Evolutionary conservation across 2,329 filamentous ascomycete genomes (phyloP).

Genomic region (Cladosporium halotolerans): DNA sequence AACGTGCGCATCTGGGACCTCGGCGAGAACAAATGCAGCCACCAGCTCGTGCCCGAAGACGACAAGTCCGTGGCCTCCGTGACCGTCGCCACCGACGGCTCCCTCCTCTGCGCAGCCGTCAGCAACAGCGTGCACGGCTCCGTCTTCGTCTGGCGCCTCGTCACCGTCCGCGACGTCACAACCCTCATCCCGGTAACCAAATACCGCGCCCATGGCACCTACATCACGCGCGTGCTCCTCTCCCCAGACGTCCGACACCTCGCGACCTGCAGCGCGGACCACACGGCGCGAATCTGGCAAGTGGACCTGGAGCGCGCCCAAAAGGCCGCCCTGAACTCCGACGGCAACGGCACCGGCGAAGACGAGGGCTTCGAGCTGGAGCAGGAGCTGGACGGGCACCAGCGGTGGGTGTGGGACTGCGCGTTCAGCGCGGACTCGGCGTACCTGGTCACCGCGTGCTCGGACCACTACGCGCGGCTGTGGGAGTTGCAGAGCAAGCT

Average conservation of each 20-base stretch:
- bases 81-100: conserved; percentile 90
- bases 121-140: conserved; percentile 87
- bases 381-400: conserved; percentile 81
- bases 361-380: conserved; percentile 61
- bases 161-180: conserved; percentile 75
- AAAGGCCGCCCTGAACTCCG: conserved; percentile 14
- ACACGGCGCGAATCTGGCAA: conserved; percentile 94
- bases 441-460: conserved; percentile 88
- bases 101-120: conserved; percentile 69
- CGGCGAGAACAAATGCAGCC: conserved; percentile 92
- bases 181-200: conserved; percentile 80
- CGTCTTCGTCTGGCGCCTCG: conserved; percentile 93
- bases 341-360: conserved; percentile 12
- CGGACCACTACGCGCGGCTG: conserved; percentile 83
- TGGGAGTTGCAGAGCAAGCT: conserved; percentile 84
- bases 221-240: conserved; percentile 84
- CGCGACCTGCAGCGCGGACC: conserved; percentile 88
- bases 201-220: conserved; percentile 85
- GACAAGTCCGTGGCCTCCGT: conserved; percentile 91
- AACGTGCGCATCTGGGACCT: conserved; percentile 95
- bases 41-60: conserved; percentile 93
- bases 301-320: conserved; percentile 55
- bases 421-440: conserved; percentile 90
- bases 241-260: conserved; percentile 92
- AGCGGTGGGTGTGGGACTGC: conserved; percentile 97